Conservation (phyloP, 805 yeast species). For the Saturnispora gosingensis region DNA sequence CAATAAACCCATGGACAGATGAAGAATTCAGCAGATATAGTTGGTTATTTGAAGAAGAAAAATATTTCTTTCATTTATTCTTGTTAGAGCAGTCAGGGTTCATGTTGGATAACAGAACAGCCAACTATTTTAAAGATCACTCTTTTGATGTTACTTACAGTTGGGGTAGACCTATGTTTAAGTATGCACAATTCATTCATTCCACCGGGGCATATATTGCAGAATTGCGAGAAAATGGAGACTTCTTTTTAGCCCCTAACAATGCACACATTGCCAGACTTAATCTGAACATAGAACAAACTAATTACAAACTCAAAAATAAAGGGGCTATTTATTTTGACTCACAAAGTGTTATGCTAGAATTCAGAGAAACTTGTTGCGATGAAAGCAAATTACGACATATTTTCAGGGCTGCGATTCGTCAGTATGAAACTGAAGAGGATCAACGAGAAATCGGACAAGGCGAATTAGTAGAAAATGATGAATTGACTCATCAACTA, state of each 20-base stretch:
- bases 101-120: slow-evolving; percentile 71
- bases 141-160: slow-evolving; percentile 66
- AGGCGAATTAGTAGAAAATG: background rate
- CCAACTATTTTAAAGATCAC: slow-evolving; percentile 43
- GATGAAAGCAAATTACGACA: slow-evolving; percentile 38
- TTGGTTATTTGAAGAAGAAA: slow-evolving; percentile 38
- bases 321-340: slow-evolving; percentile 36
- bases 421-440: slow-evolving; percentile 33
- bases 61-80: slow-evolving; percentile 69
- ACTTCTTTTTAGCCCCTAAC: slow-evolving; percentile 76
- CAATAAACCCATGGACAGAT: slow-evolving; percentile 65
- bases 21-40: slow-evolving; percentile 35
- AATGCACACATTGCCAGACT: slow-evolving; percentile 72
- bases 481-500: background rate
- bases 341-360: slow-evolving; percentile 65
- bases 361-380: slow-evolving; percentile 55
- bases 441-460: slow-evolving; percentile 12
- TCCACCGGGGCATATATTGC: slow-evolving; percentile 83
- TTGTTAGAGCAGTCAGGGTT: slow-evolving; percentile 65
- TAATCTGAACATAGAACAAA: slow-evolving; percentile 35
- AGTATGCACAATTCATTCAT: slow-evolving; percentile 84
- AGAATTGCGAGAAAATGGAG: slow-evolving; percentile 72
- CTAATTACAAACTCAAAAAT: slow-evolving; percentile 17
- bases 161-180: slow-evolving; percentile 84
- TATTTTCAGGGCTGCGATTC: slow-evolving; percentile 52